Evolutionary conservation across 371 early-diverging fungal species (phyloP).

Genomic region (Catenaria anguillulae): DNA sequence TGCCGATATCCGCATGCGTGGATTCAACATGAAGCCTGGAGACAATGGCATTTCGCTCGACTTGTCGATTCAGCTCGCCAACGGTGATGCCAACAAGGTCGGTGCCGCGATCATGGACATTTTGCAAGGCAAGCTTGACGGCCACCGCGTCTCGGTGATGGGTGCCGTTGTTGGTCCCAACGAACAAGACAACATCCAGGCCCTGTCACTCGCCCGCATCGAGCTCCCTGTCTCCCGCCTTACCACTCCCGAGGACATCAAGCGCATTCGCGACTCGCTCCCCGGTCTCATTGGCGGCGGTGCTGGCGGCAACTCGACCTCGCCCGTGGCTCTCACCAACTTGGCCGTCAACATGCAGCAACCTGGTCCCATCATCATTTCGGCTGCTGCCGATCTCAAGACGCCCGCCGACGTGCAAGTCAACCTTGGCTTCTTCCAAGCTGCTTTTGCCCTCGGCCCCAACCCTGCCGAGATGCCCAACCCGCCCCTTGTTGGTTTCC

Average conservation of each 20-base stretch:
- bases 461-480: background rate
- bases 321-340: background rate
- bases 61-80: background rate
- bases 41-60: slow-evolving; percentile 2
- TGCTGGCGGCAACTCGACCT: background rate
- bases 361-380: background rate
- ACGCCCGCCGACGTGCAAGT: background rate
- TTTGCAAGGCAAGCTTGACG: background rate
- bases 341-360: background rate
- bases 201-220: background rate
- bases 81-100: background rate
- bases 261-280: background rate
- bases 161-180: background rate
- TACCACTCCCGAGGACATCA: background rate
- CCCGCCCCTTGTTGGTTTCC: background rate
- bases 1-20: background rate
- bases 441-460: background rate
- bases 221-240: background rate
- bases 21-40: slow-evolving; percentile 2
- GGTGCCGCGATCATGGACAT: slow-evolving; percentile 1
- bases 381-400: background rate
- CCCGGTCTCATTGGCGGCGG: background rate
- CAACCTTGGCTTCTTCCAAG: background rate
- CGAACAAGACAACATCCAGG: background rate
- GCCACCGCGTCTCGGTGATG: background rate